Base-by-base conservation (phyloP, 2,329 filamentous ascomycete species). In the Paecilomyces sp. region DNA sequence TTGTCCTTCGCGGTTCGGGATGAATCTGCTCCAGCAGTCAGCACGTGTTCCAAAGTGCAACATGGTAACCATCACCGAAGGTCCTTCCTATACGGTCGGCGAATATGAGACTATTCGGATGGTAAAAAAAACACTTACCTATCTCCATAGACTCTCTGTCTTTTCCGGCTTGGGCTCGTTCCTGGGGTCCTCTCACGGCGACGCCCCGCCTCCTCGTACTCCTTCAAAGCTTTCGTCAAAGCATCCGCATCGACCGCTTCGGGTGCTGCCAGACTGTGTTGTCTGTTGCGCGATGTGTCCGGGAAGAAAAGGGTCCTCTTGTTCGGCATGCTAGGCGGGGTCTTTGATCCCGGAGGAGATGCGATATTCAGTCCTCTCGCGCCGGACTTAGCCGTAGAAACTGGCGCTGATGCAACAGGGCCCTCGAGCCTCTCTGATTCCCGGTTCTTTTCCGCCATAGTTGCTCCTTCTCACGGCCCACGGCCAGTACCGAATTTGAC, bases 1-100 rank as follows among this genome's bases (percentile, higher is more conserved):
- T 74, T 96, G 92, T 5, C 93, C 94, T 64, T 92, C 88, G 51
- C 94, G 86, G 67, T 94, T 95, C 30, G 94, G 94, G 66, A 99
- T 97, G 73, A 99, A 99, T 68, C 94, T 96, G 56, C 58, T 52
- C 56, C 47, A 55, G 13, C 15, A n/a, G 36, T 54, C 28, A 53
- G n/a, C 25, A 47, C n/a, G 9, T 13, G 11, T 5, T 30, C 18
- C 22, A 53, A 53, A 47, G n/a, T 18, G 41, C 18, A 18, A 13
- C 31, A 33, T 12, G 5, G n/a, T 41, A 41, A 13, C 36, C 6
- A n/a, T 15, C 13, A 41, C 12, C 1, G 13, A 47, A 47, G 41
- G 18, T 4, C 8, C n/a, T 47, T n/a, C 18, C 3, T 22, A 22
- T n/a, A 9, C n/a, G 18, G 7, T 47, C 7, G 15, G 8, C n/a